A percentile compares a stretch with the other conserved stretches of the same genome.
Evolutionary conservation across 352 stramenopile species (phyloP).

Genomic region (Globisporangium polare): DNA sequence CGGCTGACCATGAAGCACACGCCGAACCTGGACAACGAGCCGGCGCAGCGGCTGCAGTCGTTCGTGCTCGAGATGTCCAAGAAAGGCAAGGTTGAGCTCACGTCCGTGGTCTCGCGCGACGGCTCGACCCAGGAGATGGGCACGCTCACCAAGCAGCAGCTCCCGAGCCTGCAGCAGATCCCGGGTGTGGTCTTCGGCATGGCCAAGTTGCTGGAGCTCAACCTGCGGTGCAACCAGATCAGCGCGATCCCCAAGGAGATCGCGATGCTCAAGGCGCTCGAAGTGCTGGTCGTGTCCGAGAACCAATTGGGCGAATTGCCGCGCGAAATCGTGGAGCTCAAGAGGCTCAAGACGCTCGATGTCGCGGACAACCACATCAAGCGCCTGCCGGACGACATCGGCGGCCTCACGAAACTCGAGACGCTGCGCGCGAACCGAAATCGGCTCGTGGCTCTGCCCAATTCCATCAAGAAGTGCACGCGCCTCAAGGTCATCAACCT

Average conservation of each 20-base stretch:
- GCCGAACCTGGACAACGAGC: slow-evolving; percentile 22
- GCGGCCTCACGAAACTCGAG: slow-evolving; percentile 46
- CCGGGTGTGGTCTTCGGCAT: slow-evolving; percentile 60
- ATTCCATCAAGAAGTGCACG: slow-evolving; percentile 46
- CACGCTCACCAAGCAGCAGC: slow-evolving; percentile 47
- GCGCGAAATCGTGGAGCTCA: slow-evolving; percentile 38
- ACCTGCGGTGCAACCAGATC: slow-evolving; percentile 68
- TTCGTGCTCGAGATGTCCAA: slow-evolving; percentile 54
- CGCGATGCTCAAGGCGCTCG: slow-evolving; percentile 33
- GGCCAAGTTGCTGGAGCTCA: slow-evolving; percentile 53
- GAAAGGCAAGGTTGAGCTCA: slow-evolving; percentile 54
- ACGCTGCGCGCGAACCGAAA: slow-evolving; percentile 55
- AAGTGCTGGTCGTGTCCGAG: slow-evolving; percentile 50
- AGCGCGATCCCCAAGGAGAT: slow-evolving; percentile 52
- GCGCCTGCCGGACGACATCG: slow-evolving; percentile 41
- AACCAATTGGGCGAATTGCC: slow-evolving; percentile 62
- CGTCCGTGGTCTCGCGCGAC: slow-evolving; percentile 44
- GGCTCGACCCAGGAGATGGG: slow-evolving; percentile 29
- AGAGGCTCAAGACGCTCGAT: slow-evolving; percentile 43
- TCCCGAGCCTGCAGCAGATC: slow-evolving; percentile 45
- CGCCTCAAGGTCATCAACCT: slow-evolving; percentile 61
- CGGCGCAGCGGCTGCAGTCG: slow-evolving; percentile 26
- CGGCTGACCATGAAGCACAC: slow-evolving; percentile 28
- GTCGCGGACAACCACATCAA: slow-evolving; percentile 56
- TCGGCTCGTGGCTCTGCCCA: slow-evolving; percentile 37